Evolutionary conservation across 768 basidiomycete species (phyloP).

Genomic region (Tricholoma flavovirens): DNA sequence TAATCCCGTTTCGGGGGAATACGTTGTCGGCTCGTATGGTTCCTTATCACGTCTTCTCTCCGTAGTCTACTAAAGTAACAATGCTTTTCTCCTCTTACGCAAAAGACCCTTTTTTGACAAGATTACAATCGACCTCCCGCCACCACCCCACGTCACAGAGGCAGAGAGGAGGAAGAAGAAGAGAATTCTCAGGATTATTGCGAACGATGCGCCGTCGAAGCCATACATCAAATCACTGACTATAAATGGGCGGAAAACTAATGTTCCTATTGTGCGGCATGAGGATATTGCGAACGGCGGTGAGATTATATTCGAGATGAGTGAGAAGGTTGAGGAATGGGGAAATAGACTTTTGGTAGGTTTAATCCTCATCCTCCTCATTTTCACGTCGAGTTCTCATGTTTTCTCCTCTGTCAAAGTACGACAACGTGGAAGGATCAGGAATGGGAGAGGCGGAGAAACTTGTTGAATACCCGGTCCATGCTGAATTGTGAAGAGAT

Average conservation of each 20-base stretch:
- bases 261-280: conserved; percentile 50
- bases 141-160: conserved; percentile 15
- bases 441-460: no score
- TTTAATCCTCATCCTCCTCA: no score
- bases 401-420: no score
- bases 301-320: conserved; percentile 18
- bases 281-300: conserved; percentile 30
- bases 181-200: conserved; percentile 42
- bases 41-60: background rate
- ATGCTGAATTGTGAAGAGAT: no score
- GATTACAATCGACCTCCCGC: conserved; percentile 53
- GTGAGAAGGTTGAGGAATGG: conserved; percentile 14
- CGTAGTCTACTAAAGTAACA: no score
- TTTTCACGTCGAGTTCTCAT: no score
- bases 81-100: no score
- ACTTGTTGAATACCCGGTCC: no score
- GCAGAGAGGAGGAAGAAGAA: conserved; percentile 5
- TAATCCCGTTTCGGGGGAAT: conserved; percentile 71
- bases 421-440: no score
- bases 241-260: conserved; percentile 44
- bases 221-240: conserved; percentile 56
- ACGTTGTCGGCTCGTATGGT: conserved; percentile 68
- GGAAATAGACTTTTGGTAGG: conserved; percentile 8
- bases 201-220: conserved; percentile 50
- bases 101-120: conserved; percentile 45